Conservation (phyloP, 176 grass and related monocot species). For the Aegilops sharonensis region DNA sequence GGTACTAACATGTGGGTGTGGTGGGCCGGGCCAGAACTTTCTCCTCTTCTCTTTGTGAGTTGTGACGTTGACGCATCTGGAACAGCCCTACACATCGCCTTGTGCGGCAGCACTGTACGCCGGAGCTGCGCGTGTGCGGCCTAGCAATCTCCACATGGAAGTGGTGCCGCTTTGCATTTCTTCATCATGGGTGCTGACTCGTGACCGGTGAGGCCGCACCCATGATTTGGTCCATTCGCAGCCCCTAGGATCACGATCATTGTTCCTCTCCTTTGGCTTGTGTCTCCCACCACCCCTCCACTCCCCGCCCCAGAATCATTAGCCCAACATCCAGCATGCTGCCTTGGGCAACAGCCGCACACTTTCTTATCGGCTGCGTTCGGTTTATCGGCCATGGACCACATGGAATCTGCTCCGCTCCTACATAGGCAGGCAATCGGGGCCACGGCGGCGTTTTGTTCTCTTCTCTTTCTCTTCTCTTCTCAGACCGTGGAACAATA, state of each 20-base stretch:
- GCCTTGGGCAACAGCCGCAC: background rate
- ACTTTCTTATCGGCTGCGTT: background rate
- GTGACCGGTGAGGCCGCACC: background rate
- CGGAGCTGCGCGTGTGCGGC: background rate
- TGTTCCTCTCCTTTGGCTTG: background rate
- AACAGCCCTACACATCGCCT: background rate
- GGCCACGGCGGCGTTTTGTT: too few species aligned
- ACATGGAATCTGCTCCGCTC: background rate
- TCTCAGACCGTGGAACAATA: background rate
- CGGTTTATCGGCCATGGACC: background rate
- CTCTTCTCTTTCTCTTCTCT: too few species aligned
- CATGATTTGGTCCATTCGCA: background rate
- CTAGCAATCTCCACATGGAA: background rate
- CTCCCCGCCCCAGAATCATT: conserved; percentile 18
- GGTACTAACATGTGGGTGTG: too few species aligned
- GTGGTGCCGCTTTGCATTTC: background rate
- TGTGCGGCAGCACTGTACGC: too few species aligned
- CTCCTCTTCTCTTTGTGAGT: background rate
- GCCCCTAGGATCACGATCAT: background rate
- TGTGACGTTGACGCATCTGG: background rate
- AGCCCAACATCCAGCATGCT: background rate
- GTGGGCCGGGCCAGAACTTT: conserved; percentile 5
- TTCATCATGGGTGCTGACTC: background rate
- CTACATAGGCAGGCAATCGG: too few species aligned
- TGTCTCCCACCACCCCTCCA: conserved; percentile 26